Conservation (phyloP, 768 basidiomycete species). For the Suillus placidus region DNA sequence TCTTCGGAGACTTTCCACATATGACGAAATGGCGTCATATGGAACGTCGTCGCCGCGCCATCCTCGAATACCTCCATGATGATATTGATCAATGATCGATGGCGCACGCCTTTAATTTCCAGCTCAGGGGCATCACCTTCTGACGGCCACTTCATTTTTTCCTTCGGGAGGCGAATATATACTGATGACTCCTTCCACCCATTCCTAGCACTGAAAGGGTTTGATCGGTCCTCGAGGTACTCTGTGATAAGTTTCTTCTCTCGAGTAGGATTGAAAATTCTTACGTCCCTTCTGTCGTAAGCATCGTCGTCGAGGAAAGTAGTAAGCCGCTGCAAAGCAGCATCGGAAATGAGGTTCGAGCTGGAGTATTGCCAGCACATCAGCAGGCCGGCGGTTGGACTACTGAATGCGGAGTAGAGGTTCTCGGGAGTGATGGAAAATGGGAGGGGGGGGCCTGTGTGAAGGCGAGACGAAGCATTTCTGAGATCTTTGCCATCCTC, state of each 20-base stretch:
- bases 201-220: constrained; percentile 5
- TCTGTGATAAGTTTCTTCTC: constrained; percentile 2
- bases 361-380: neutral
- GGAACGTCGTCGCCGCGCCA: constrained; percentile 13
- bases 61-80: constrained; percentile 7
- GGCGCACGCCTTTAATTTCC: constrained; percentile 6
- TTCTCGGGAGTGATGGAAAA: neutral
- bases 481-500: neutral
- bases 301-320: constrained; percentile 25
- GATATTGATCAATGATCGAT: constrained; percentile 2
- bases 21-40: constrained; percentile 28
- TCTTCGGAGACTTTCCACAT: constrained; percentile 18
- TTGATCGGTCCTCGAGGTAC: neutral
- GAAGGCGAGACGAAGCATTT: neutral
- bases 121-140: constrained; percentile 4
- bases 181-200: constrained; percentile 13
- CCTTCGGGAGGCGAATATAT: constrained; percentile 11
- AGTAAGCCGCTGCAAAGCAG: constrained; percentile 23
- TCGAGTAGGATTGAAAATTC: constrained; percentile 16
- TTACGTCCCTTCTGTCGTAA: constrained; percentile 25
- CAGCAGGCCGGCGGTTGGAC: neutral
- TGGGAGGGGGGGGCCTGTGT: neutral
- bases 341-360: neutral
- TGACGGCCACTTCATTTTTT: neutral
- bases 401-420: neutral